Conservation (phyloP, 176 grass and related monocot genomes). For the Aegilops umbellulata region DNA sequence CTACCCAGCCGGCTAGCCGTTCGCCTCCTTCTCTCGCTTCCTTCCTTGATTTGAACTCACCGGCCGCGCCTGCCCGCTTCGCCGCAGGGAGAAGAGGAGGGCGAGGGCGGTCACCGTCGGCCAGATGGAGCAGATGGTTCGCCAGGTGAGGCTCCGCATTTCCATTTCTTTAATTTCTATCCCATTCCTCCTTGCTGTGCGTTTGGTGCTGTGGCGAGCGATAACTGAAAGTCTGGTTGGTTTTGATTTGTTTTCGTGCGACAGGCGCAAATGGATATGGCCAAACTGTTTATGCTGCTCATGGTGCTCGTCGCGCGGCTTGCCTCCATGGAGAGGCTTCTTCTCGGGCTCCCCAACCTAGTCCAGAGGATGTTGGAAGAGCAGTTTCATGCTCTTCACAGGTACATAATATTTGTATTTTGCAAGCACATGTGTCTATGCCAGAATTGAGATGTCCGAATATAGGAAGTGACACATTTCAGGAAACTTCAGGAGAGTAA, state of each 20-base stretch:
- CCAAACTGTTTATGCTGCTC: not conserved
- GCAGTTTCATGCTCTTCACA: not conserved
- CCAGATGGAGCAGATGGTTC: not conserved
- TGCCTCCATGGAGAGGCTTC: not conserved
- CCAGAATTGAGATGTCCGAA: not conserved
- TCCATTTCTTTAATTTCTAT: not conserved
- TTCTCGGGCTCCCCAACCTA: not conserved
- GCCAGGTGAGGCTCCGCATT: not conserved
- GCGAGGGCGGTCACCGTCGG: not conserved
- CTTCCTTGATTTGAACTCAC: not conserved
- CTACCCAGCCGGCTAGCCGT: no score
- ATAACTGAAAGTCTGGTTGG: not conserved
- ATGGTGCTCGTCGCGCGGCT: not conserved
- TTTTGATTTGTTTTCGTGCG: not conserved
- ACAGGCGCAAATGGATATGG: not conserved
- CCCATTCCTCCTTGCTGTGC: not conserved
- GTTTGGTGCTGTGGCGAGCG: not conserved
- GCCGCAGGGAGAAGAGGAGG: not conserved
- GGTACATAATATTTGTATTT: not conserved
- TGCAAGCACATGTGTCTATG: not conserved
- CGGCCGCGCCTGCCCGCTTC: not conserved
- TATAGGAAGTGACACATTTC: not conserved
- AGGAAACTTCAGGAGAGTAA: not conserved
- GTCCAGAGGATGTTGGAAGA: not conserved
- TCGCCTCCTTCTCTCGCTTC: not conserved